These are phyloP conservation scores for Trapa incisa DNA, from an alignment of 345 rosid genomes.

Conservation along the genomic window DNA sequence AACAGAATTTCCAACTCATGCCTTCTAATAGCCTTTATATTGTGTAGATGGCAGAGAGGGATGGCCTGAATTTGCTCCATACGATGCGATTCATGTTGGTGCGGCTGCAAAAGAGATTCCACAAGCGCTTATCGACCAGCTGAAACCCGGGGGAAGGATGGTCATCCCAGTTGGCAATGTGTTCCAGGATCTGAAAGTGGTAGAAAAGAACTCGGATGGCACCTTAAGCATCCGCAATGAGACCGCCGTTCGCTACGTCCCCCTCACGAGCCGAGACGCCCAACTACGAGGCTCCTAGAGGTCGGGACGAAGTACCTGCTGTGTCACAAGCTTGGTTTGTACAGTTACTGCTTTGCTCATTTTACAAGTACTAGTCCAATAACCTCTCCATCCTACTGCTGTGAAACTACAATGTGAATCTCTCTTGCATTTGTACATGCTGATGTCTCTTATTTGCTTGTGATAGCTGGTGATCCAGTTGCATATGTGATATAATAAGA, in stretches of 20 bases:
- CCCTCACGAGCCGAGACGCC: slow-evolving; percentile 74
- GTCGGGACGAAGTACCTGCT: neutral
- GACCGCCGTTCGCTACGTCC: slow-evolving; percentile 85
- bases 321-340: no score
- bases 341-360: no score
- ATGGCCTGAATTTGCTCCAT: slow-evolving; percentile 46
- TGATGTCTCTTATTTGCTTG: no score
- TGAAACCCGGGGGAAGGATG: slow-evolving; percentile 96
- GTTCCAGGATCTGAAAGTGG: slow-evolving; percentile 68
- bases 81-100: slow-evolving; percentile 96
- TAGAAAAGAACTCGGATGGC: slow-evolving; percentile 73
- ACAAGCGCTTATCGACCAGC: slow-evolving; percentile 69
- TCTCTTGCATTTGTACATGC: no score
- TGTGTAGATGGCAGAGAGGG: slow-evolving; percentile 80
- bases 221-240: slow-evolving; percentile 44
- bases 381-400: no score
- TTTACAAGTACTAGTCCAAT: no score
- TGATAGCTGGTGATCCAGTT: no score
- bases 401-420: no score
- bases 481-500: no score
- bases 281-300: slow-evolving; percentile 29
- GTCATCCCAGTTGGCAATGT: slow-evolving; percentile 88
- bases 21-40: neutral
- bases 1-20: neutral
- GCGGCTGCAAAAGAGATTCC: slow-evolving; percentile 93